These are phyloP conservation scores for Curvularia hawaiiensis DNA, from an alignment of 2,329 filamentous ascomycete species.

Conservation along the genomic window DNA sequence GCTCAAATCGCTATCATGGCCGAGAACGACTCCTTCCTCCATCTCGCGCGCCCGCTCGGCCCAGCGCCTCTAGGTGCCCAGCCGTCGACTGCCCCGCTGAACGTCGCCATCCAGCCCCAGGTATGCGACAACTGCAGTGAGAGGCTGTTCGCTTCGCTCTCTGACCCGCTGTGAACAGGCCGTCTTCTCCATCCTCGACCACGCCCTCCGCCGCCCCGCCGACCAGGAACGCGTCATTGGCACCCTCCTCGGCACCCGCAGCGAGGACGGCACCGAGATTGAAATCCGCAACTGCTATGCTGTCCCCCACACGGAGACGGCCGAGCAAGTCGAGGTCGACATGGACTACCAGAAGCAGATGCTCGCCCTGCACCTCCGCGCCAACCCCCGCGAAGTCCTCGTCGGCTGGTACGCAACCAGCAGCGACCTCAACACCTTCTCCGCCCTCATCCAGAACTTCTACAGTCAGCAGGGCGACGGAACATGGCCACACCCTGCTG, in stretches of 20 bases:
- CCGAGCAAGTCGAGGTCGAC: constrained; percentile 98
- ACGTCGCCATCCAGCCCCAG: constrained; percentile 94
- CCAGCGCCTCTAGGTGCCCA: constrained; percentile 79
- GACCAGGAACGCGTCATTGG: constrained; percentile 97
- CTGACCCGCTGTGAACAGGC: constrained; percentile 50
- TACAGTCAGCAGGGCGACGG: constrained; percentile 96
- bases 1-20: constrained; percentile 69
- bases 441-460: constrained; percentile 98
- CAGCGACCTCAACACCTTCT: constrained; percentile 97
- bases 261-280: constrained; percentile 95
- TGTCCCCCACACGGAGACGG: constrained; percentile 96
- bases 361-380: constrained; percentile 92
- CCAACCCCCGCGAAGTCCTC: constrained; percentile 89
- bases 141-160: constrained; percentile 10
- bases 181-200: constrained; percentile 75
- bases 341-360: constrained; percentile 99
- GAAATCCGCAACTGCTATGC: constrained; percentile 97
- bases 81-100: constrained; percentile 87
- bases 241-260: constrained; percentile 88
- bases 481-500: constrained; percentile 95
- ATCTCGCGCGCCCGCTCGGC: constrained; percentile 90
- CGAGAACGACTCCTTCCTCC: constrained; percentile 84
- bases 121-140: constrained; percentile 56
- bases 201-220: constrained; percentile 88
- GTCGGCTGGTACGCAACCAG: constrained; percentile 99